Conservation (phyloP, 805 yeast genomes). For the Starmera amethionina region DNA sequence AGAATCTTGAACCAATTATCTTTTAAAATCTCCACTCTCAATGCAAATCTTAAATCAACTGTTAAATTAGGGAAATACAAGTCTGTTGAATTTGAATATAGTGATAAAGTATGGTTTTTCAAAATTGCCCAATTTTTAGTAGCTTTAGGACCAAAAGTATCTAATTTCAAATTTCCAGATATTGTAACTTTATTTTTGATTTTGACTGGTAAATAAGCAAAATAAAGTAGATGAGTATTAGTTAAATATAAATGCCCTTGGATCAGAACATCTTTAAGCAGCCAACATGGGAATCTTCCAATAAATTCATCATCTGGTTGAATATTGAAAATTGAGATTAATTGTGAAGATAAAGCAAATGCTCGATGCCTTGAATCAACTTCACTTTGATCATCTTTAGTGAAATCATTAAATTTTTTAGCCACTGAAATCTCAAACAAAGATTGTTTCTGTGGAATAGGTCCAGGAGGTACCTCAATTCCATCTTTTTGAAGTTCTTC, state of each 20-base stretch:
- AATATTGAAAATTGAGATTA: slow-evolving; percentile 32
- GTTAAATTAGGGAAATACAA: slow-evolving; percentile 76
- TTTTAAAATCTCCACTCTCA: slow-evolving; percentile 37
- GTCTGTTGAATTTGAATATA: slow-evolving; percentile 65
- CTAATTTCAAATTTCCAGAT: slow-evolving; percentile 42
- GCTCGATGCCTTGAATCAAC: slow-evolving; percentile 22
- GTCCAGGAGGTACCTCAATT: not conserved
- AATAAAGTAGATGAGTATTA: slow-evolving; percentile 50
- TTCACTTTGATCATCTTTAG: slow-evolving; percentile 2
- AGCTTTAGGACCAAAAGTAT: slow-evolving; percentile 18
- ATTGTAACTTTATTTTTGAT: slow-evolving; percentile 30
- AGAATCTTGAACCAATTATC: slow-evolving; percentile 46
- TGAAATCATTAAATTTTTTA: slow-evolving; percentile 5
- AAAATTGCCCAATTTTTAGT: slow-evolving; percentile 75
- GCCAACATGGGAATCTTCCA: slow-evolving; percentile 69
- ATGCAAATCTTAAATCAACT: slow-evolving; percentile 59
- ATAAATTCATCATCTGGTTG: slow-evolving; percentile 44
- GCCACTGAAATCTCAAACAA: slow-evolving; percentile 22
- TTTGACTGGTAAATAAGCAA: slow-evolving; percentile 66
- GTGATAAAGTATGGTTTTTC: slow-evolving; percentile 54
- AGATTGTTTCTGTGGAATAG: slow-evolving; percentile 6
- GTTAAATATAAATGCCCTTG: slow-evolving; percentile 85
- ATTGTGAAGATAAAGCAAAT: slow-evolving; percentile 24
- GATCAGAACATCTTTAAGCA: slow-evolving; percentile 67
- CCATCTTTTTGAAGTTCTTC: slow-evolving; percentile 1